phyloP scores from a whole-genome alignment of 345 rosid species.

The Punica granatum region DNA sequence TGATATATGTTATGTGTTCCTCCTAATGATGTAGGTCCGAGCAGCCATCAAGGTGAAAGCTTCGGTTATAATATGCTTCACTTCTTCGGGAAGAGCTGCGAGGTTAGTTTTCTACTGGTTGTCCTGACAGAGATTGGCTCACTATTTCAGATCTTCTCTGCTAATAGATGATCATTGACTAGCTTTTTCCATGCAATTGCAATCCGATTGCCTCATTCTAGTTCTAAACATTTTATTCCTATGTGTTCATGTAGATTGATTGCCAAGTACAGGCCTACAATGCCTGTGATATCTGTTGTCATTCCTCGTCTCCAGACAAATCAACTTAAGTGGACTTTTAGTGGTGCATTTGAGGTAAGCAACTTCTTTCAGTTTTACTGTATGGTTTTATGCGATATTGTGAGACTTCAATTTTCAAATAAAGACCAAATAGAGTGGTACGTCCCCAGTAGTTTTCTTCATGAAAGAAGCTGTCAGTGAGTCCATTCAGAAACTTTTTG shows the following conservation, averaged over 20 bases:
- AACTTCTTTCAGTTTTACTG: not conserved
- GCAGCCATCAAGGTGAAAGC: slow-evolving; percentile 83
- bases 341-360: slow-evolving; percentile 63
- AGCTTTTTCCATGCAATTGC: not conserved
- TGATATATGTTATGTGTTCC: not conserved
- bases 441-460: not conserved
- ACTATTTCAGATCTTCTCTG: not conserved
- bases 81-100: slow-evolving; percentile 79
- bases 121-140: not conserved
- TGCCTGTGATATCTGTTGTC: slow-evolving; percentile 80
- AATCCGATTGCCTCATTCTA: not conserved
- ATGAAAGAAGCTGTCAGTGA: no score
- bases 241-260: slow-evolving; percentile 36
- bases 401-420: no score
- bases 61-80: slow-evolving; percentile 68
- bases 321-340: slow-evolving; percentile 62
- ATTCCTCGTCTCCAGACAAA: slow-evolving; percentile 66
- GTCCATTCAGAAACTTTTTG: no score
- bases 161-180: not conserved
- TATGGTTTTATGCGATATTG: not conserved
- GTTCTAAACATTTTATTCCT: not conserved
- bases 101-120: slow-evolving; percentile 26
- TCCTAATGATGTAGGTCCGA: slow-evolving; percentile 36
- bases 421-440: not conserved
- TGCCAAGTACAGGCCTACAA: slow-evolving; percentile 74